phyloP scores from a whole-genome alignment of 352 stramenopile genomes.

The Phytophthora quininea region DNA sequence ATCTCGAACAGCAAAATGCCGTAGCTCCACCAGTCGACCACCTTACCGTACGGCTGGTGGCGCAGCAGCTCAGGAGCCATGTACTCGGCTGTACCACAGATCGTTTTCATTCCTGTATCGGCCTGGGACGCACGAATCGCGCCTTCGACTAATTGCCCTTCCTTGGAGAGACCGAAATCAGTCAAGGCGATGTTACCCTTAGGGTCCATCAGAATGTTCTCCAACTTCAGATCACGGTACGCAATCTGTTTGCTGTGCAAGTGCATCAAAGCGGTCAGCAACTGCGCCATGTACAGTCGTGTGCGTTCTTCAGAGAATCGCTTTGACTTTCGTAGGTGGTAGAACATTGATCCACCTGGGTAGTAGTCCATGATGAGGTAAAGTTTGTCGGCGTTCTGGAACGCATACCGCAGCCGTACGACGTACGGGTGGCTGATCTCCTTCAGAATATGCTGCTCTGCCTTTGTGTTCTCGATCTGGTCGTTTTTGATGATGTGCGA shows the following conservation, averaged over 20 bases:
- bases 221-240: slow-evolving; percentile 89
- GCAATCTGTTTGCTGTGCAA: slow-evolving; percentile 90
- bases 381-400: slow-evolving; percentile 91
- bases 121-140: slow-evolving; percentile 83
- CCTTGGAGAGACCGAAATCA: slow-evolving; percentile 89
- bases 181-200: slow-evolving; percentile 89
- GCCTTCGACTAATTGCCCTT: slow-evolving; percentile 82
- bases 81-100: slow-evolving; percentile 89
- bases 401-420: slow-evolving; percentile 84
- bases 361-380: slow-evolving; percentile 98
- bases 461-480: slow-evolving; percentile 93
- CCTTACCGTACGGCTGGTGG: slow-evolving; percentile 88
- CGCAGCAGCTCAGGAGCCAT: slow-evolving; percentile 87
- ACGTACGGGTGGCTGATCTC: slow-evolving; percentile 91
- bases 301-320: slow-evolving; percentile 86
- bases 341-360: slow-evolving; percentile 90
- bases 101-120: slow-evolving; percentile 88
- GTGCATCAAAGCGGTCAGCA: slow-evolving; percentile 89
- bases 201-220: slow-evolving; percentile 91
- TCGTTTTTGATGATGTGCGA: slow-evolving; percentile 93
- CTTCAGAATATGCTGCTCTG: slow-evolving; percentile 90
- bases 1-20: slow-evolving; percentile 90
- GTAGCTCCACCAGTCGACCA: slow-evolving; percentile 92
- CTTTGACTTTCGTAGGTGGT: slow-evolving; percentile 89
- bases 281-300: slow-evolving; percentile 86